Percentiles rank a stretch among this genome's conserved stretches.
Conservation (phyloP, 257 asterid genomes). For the Leptodermis oblonga region DNA sequence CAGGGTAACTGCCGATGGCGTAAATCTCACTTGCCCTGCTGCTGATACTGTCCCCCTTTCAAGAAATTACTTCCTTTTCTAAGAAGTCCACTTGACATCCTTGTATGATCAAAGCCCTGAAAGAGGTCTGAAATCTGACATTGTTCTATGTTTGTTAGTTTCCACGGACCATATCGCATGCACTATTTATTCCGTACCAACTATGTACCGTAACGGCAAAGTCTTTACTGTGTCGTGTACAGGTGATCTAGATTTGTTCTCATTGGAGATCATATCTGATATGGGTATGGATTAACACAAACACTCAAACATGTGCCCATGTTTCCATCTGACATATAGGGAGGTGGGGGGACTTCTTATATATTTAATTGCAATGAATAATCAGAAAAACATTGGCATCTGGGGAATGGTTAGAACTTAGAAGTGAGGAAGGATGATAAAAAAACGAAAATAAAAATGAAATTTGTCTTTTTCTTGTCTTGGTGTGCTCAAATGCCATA, state of each 20-base stretch:
- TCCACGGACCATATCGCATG: not conserved
- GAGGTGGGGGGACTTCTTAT: not conserved
- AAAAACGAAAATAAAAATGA: not conserved
- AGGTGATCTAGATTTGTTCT: too few species aligned
- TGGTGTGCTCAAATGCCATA: not conserved
- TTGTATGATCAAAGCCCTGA: not conserved
- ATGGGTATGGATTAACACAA: not conserved
- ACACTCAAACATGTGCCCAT: not conserved
- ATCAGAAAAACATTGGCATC: not conserved
- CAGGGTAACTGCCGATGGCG: conserved; percentile 70
- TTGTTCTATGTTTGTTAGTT: not conserved
- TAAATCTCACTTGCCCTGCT: conserved; percentile 60
- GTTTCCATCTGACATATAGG: not conserved
- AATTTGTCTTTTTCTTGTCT: not conserved
- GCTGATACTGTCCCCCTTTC: conserved; percentile 80
- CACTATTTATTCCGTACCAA: too few species aligned
- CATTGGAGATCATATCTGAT: not conserved
- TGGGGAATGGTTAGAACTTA: too few species aligned
- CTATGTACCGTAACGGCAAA: too few species aligned
- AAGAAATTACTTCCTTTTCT: conserved; percentile 80
- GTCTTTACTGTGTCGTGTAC: too few species aligned
- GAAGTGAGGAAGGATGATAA: too few species aligned
- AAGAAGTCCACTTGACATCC: not conserved
- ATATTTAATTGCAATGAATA: not conserved
- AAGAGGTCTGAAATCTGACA: not conserved